phyloP scores from a whole-genome alignment of 257 asterid genomes.

The Paraleonurus japonicus region DNA sequence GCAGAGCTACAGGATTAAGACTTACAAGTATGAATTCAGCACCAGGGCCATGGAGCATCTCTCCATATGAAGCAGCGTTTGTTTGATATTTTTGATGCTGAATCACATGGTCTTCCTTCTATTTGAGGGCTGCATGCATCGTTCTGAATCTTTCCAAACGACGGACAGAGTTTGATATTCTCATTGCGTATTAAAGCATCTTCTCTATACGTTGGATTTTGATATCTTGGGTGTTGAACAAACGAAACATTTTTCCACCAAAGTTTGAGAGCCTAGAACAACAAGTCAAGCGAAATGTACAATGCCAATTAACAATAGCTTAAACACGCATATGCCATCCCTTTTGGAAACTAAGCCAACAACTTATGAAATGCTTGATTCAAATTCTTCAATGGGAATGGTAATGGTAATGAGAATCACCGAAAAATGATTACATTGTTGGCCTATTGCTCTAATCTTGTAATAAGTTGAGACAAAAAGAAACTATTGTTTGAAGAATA shows the following conservation, averaged over 20 bases:
- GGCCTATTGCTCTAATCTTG: too few relatives aligned
- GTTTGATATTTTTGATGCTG: slow-evolving; percentile 19
- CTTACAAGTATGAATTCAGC: slow-evolving; percentile 40
- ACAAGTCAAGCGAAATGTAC: slow-evolving; percentile 3
- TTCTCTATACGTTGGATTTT: slow-evolving; percentile 51
- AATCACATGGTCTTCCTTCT: slow-evolving; percentile 25
- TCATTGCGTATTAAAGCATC: slow-evolving; percentile 51
- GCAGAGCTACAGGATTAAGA: not conserved
- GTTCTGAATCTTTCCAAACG: slow-evolving; percentile 17
- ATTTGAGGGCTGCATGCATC: slow-evolving; percentile 22
- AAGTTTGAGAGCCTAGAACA: slow-evolving; percentile 67
- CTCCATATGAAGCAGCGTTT: slow-evolving; percentile 65
- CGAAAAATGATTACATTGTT: too few relatives aligned
- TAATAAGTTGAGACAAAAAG: too few relatives aligned
- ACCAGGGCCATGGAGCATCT: slow-evolving; percentile 96
- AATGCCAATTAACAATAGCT: slow-evolving; percentile 7
- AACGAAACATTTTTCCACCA: slow-evolving; percentile 85
- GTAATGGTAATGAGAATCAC: too few relatives aligned
- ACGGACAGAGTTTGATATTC: slow-evolving; percentile 41
- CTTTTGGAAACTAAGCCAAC: not conserved
- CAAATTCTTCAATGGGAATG: too few relatives aligned
- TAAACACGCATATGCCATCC: not conserved
- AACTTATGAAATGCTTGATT: too few relatives aligned
- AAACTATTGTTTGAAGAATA: too few relatives aligned
- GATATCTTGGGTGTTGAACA: slow-evolving; percentile 72